Conservation (phyloP, 1,284 basidiomycete species). For the Tremellales sp. region DNA sequence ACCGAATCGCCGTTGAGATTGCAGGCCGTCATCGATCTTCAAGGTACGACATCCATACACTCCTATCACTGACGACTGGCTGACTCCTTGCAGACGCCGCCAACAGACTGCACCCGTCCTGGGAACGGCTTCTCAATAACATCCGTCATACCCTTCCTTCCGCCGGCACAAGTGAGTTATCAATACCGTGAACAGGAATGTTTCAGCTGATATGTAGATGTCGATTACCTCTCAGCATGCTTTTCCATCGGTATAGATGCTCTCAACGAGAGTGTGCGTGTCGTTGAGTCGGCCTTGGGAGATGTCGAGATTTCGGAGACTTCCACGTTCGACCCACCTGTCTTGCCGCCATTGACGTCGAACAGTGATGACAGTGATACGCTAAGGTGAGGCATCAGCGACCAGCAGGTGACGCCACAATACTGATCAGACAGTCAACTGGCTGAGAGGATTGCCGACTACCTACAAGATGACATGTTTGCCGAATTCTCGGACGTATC, state of each 20-base stretch:
- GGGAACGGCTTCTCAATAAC: constrained; percentile 16
- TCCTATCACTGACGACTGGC: not conserved
- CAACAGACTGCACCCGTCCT: constrained; percentile 10
- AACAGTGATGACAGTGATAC: not conserved
- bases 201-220: not conserved
- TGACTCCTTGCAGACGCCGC: constrained; percentile 12
- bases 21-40: constrained; percentile 18
- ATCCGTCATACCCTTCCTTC: constrained; percentile 6
- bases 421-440: constrained; percentile 4
- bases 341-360: constrained; percentile 12
- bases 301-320: not conserved
- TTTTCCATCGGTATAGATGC: constrained; percentile 13
- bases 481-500: constrained; percentile 19
- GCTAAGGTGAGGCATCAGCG: constrained; percentile 4
- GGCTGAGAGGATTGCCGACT: constrained; percentile 15
- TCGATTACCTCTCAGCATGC: not conserved
- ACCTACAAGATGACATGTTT: constrained; percentile 14
- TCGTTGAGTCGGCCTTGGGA: constrained; percentile 1
- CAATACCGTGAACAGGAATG: not conserved
- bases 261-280: constrained; percentile 6
- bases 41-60: constrained; percentile 12
- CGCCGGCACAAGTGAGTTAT: constrained; percentile 4
- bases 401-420: too few relatives aligned
- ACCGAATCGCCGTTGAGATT: constrained; percentile 14
- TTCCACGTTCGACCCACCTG: constrained; percentile 5